These are phyloP conservation scores for Abrus precatorius DNA, from an alignment of 306 rosid species.

Conservation along the genomic window DNA sequence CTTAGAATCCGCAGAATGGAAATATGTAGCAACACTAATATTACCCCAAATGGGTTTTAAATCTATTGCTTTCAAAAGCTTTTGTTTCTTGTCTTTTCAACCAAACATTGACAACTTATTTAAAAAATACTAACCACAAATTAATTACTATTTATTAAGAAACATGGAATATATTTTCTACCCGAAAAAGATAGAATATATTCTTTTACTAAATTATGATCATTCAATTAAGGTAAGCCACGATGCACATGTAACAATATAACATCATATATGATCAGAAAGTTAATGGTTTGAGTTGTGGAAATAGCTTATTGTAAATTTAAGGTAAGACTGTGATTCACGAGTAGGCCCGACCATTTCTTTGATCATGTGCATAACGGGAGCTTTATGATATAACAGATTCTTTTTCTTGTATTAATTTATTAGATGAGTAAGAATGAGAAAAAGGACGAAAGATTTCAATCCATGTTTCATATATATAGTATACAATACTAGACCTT, in stretches of 20 bases:
- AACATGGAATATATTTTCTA: no score
- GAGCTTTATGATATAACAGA: not conserved
- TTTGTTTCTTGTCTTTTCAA: no score
- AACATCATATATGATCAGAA: not conserved
- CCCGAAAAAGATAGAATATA: not conserved
- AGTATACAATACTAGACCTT: constrained; percentile 1
- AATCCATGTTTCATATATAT: not conserved
- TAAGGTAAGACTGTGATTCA: not conserved
- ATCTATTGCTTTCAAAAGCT: not conserved
- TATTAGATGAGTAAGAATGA: not conserved
- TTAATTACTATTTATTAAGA: no score
- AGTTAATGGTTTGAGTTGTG: not conserved
- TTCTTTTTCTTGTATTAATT: not conserved
- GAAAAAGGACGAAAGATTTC: not conserved
- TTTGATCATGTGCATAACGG: not conserved
- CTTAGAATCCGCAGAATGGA: not conserved
- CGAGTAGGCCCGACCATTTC: not conserved
- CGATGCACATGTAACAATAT: not conserved
- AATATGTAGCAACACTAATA: not conserved
- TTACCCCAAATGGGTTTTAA: not conserved
- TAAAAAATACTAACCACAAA: no score
- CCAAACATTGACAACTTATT: no score
- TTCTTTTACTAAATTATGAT: not conserved
- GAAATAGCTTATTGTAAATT: not conserved
- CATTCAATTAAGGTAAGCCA: not conserved